Percentiles rank a stretch among this genome's conserved stretches.
Evolutionary conservation across 2,329 filamentous ascomycete species (phyloP).

Genomic region (Elsinoe necatrix): DNA sequence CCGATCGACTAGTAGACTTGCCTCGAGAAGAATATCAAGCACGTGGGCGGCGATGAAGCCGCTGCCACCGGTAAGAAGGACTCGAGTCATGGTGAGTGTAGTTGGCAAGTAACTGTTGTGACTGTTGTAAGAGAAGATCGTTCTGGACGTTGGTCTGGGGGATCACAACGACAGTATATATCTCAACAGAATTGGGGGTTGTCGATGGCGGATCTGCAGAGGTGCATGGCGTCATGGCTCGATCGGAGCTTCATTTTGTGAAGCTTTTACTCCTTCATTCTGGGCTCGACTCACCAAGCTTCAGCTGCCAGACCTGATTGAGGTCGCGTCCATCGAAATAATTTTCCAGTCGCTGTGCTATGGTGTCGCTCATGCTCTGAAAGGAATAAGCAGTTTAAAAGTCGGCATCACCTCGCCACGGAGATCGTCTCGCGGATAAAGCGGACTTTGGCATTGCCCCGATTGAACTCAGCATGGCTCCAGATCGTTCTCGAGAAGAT

Average conservation of each 20-base stretch:
- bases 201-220: background rate
- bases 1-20: conserved; percentile 32
- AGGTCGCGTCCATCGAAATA: no score
- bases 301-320: background rate
- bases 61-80: conserved; percentile 42
- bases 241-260: conserved; percentile 6
- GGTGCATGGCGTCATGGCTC: background rate
- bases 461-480: background rate
- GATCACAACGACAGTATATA: background rate
- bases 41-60: conserved; percentile 60
- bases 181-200: background rate
- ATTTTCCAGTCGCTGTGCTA: no score
- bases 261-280: background rate
- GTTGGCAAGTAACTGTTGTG: background rate
- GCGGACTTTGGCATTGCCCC: background rate
- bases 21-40: conserved; percentile 49
- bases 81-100: conserved; percentile 23
- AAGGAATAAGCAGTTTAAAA: background rate
- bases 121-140: background rate
- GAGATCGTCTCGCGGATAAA: background rate
- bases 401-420: background rate
- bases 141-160: background rate
- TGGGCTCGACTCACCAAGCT: background rate
- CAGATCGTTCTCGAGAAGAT: conserved; percentile 1
- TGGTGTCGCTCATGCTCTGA: no score